A percentile compares a stretch with the other conserved stretches of the same genome.
phyloP scores from a whole-genome alignment of 164 flowering plant species.

The Aristolochia fimbriata region DNA sequence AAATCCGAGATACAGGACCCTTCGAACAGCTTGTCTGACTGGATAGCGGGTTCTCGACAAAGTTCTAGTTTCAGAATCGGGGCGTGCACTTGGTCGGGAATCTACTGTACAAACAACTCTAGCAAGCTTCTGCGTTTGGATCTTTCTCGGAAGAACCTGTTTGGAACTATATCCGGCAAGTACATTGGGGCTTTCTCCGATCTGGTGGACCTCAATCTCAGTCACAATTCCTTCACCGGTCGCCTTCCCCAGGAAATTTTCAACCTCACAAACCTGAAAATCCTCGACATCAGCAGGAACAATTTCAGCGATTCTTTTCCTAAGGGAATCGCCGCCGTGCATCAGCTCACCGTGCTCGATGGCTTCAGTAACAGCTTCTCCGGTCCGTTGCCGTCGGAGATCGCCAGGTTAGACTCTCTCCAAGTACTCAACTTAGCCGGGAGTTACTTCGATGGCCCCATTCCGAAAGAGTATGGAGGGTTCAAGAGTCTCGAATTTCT shows the following conservation, averaged over 20 bases:
- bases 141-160: conserved; percentile 53
- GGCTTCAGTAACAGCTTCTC: conserved; percentile 92
- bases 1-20: conserved; percentile 56
- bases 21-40: conserved; percentile 39
- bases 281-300: conserved; percentile 82
- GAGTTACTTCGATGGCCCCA: conserved; percentile 79
- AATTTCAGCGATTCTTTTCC: conserved; percentile 69
- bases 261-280: conserved; percentile 42
- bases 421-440: conserved; percentile 80
- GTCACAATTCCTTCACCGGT: conserved; percentile 67
- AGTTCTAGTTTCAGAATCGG: conserved; percentile 17
- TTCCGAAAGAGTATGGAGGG: conserved; percentile 62
- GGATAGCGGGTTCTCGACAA: conserved; percentile 22
- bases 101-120: conserved; percentile 49
- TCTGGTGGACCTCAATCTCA: conserved; percentile 62
- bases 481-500: conserved; percentile 68
- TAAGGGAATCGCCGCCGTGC: conserved; percentile 31
- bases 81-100: conserved; percentile 82
- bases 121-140: conserved; percentile 38
- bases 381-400: conserved; percentile 56
- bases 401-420: conserved; percentile 44
- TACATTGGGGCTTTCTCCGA: conserved; percentile 36
- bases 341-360: conserved; percentile 45
- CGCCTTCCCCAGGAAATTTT: conserved; percentile 53
- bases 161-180: conserved; percentile 50